A percentile compares a stretch with the other conserved stretches of the same genome.
Evolutionary conservation across 2,329 filamentous ascomycete genomes (phyloP).

Genomic region (Ascochyta fabae): DNA sequence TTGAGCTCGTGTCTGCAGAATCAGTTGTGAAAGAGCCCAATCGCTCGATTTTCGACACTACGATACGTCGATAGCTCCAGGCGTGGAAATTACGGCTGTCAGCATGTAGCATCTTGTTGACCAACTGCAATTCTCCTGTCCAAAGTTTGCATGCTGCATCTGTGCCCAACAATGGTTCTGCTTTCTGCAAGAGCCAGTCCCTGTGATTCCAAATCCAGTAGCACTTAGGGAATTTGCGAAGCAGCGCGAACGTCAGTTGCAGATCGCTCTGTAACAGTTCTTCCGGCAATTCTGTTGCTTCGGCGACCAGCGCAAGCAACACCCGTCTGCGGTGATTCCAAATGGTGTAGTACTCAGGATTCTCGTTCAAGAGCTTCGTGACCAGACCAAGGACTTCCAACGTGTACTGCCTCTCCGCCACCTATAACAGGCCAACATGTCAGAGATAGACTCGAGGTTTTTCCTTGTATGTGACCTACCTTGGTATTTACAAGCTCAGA

Average conservation of each 20-base stretch:
- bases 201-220: conserved; percentile 99
- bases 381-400: conserved; percentile 69
- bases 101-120: conserved; percentile 83
- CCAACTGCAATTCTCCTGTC: conserved; percentile 82
- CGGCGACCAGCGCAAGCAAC: conserved; percentile 65
- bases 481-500: conserved; percentile 72
- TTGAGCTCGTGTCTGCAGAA: conserved; percentile 42
- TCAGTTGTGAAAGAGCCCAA: conserved; percentile 24
- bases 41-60: conserved; percentile 78
- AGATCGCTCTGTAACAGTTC: conserved; percentile 75
- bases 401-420: conserved; percentile 57
- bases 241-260: conserved; percentile 79
- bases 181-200: conserved; percentile 79
- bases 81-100: conserved; percentile 96
- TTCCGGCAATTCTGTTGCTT: conserved; percentile 42
- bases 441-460: not conserved
- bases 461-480: conserved; percentile 51
- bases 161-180: conserved; percentile 67
- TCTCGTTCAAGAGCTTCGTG: conserved; percentile 74
- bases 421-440: conserved; percentile 34
- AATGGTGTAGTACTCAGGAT: conserved; percentile 89
- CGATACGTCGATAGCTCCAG: conserved; percentile 86
- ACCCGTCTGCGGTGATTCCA: conserved; percentile 86
- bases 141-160: conserved; percentile 70
- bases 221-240: conserved; percentile 90